Evolutionary conservation across 441 rosid species (phyloP).

Genomic region (Gossypium davidsonii): DNA sequence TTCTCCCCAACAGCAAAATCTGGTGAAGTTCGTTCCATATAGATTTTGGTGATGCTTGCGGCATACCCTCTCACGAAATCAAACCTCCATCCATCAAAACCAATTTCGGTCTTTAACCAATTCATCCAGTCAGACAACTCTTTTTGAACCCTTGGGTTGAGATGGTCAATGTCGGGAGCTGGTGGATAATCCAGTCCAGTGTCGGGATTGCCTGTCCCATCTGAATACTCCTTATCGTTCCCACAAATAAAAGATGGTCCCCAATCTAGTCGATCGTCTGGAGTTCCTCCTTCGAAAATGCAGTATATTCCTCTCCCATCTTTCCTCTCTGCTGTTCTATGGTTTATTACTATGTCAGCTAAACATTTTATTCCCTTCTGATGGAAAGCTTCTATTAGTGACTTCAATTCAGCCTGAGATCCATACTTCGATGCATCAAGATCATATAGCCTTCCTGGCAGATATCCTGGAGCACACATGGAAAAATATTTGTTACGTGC

Average conservation of each 20-base stretch:
- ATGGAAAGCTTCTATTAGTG: slow-evolving; percentile 41
- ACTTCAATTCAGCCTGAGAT: slow-evolving; percentile 45
- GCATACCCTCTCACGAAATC: slow-evolving; percentile 69
- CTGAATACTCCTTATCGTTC: slow-evolving; percentile 34
- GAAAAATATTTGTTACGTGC: not conserved
- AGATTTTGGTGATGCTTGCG: slow-evolving; percentile 44
- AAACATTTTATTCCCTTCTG: slow-evolving; percentile 54
- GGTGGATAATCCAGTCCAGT: slow-evolving; percentile 37
- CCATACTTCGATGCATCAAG: slow-evolving; percentile 66
- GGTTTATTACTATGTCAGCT: slow-evolving; percentile 83
- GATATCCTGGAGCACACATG: slow-evolving; percentile 43
- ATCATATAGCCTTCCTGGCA: slow-evolving; percentile 84
- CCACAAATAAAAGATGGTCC: slow-evolving; percentile 66
- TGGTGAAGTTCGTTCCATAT: slow-evolving; percentile 44
- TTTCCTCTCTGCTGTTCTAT: slow-evolving; percentile 67
- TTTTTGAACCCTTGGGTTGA: slow-evolving; percentile 50
- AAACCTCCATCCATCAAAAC: slow-evolving; percentile 79
- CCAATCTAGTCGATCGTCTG: slow-evolving; percentile 73
- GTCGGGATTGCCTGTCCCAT: slow-evolving; percentile 67
- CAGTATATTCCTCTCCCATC: slow-evolving; percentile 60
- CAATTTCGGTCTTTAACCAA: slow-evolving; percentile 66
- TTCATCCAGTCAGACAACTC: slow-evolving; percentile 85
- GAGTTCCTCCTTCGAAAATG: slow-evolving; percentile 77
- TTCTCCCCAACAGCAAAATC: slow-evolving; percentile 77
- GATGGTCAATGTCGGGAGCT: slow-evolving; percentile 83